These are phyloP conservation scores for Cordyceps sp. DNA, from an alignment of 2,329 filamentous ascomycete genomes.

Conservation along the genomic window DNA sequence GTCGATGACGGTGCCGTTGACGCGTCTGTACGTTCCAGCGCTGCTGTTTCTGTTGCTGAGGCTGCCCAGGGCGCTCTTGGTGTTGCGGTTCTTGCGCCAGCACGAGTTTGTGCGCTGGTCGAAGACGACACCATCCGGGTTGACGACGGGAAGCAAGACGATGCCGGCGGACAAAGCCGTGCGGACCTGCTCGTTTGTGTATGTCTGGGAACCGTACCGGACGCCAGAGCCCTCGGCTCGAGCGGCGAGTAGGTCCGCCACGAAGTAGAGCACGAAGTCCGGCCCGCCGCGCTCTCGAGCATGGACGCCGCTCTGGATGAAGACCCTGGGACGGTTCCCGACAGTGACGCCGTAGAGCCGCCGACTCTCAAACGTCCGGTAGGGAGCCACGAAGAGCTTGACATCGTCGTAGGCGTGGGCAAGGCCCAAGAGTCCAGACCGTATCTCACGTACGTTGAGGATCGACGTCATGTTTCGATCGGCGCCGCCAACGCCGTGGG, in stretches of 20 bases:
- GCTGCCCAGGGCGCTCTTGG: slow-evolving; percentile 16
- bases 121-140: slow-evolving; percentile 35
- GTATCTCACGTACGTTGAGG: too few species aligned
- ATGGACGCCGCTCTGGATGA: slow-evolving; percentile 36
- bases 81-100: slow-evolving; percentile 41
- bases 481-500: too few species aligned
- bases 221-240: slow-evolving; percentile 30
- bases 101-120: slow-evolving; percentile 31
- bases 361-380: too few species aligned
- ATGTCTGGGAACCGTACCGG: slow-evolving; percentile 32
- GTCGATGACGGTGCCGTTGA: too few species aligned
- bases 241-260: slow-evolving; percentile 38
- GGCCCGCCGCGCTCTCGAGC: slow-evolving; percentile 40
- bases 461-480: too few species aligned
- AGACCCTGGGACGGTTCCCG: slow-evolving; percentile 34
- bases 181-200: slow-evolving; percentile 33
- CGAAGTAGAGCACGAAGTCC: slow-evolving; percentile 39
- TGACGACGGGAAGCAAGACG: slow-evolving; percentile 33
- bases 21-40: too few species aligned
- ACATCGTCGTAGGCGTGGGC: too few species aligned
- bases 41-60: too few species aligned
- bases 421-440: too few species aligned
- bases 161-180: slow-evolving; percentile 34
- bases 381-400: too few species aligned
- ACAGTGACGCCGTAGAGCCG: too few species aligned